Base-by-base conservation (phyloP, 495 filamentous ascomycete species). In the Xylaria telfairii region DNA sequence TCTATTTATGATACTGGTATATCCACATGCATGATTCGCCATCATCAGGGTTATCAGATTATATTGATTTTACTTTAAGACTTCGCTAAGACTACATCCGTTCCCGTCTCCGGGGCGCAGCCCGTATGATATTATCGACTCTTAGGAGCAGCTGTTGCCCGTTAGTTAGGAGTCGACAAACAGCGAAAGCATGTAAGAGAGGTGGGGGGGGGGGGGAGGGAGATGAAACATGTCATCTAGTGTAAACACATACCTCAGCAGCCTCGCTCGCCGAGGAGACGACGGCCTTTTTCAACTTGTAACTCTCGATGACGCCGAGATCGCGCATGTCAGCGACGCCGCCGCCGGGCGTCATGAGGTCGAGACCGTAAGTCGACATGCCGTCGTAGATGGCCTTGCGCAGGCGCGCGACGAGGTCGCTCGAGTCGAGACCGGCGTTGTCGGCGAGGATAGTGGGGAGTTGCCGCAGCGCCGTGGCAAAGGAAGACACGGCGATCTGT, bases 321-420 rank as follows among this genome's bases (percentile, higher is more conserved):
- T 98, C 93, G 54, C 95, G 88, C 96, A 99, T 99, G 78, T 99
- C 95, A 8, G 94, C 88, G 79, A 99, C 95, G 44, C 94, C 94
- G 54, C 96, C 96, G 37, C 95, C 95, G 5, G 95, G 94, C 0
- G 92, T 92, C 81, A 92, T 84, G 71, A 99, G 83, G 79, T 99
- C 96, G 73, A 99, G 78, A 19, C 96, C 96, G 37, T 95, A 96
- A 67, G 89, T 96, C 53, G 90, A 93, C 90, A 96, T 90, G 66
- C 96, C 96, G 71, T 94, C 90, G 82, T 98, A 97, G 73, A 98
- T 93, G 21, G 94, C 93, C 82, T 95, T 94, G 68, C 95, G 91
- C 69, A 99, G 86, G 67, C 94, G 91, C 7, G 95, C 92, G 26
- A 99, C 93, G 26, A 99, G 88, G 67, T 98, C 96, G 70, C 93